Conservation (phyloP, 2,329 filamentous ascomycete genomes). For the Colletotrichum sidae region DNA sequence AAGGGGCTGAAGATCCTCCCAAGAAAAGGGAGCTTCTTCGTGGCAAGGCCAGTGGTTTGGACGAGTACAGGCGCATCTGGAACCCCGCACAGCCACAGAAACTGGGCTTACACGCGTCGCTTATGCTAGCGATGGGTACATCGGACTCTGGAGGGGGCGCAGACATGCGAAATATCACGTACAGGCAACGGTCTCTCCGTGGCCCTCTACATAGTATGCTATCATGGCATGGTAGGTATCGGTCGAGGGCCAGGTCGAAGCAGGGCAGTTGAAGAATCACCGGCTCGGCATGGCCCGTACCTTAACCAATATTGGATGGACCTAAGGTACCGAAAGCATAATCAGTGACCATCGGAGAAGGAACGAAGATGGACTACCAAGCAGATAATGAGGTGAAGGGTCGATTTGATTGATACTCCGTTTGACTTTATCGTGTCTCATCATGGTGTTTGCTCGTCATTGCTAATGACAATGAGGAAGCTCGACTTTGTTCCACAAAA, state of each 20-base stretch:
- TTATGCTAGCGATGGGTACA: neutral
- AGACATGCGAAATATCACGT: neutral
- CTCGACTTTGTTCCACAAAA: no score
- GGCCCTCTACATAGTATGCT: neutral
- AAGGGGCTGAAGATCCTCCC: constrained; percentile 21
- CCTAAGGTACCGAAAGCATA: neutral
- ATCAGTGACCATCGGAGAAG: neutral
- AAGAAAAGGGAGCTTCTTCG: neutral
- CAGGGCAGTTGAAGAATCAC: neutral
- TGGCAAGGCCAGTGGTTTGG: constrained; percentile 10
- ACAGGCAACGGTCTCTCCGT: neutral
- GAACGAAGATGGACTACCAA: neutral
- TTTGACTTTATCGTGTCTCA: no score
- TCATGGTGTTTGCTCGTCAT: no score
- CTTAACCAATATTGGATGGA: neutral
- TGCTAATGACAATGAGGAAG: no score
- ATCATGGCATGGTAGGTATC: neutral
- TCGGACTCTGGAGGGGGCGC: neutral
- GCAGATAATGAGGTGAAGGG: neutral
- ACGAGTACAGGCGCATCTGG: constrained; percentile 21
- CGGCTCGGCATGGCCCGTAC: constrained; percentile 4
- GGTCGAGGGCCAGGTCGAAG: neutral
- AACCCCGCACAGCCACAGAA: constrained; percentile 33
- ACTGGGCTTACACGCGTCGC: constrained; percentile 2
- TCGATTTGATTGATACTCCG: no score